Evolutionary conservation across 192 early-diverging fungal species (phyloP).

Genomic region (Coemansia sp.): DNA sequence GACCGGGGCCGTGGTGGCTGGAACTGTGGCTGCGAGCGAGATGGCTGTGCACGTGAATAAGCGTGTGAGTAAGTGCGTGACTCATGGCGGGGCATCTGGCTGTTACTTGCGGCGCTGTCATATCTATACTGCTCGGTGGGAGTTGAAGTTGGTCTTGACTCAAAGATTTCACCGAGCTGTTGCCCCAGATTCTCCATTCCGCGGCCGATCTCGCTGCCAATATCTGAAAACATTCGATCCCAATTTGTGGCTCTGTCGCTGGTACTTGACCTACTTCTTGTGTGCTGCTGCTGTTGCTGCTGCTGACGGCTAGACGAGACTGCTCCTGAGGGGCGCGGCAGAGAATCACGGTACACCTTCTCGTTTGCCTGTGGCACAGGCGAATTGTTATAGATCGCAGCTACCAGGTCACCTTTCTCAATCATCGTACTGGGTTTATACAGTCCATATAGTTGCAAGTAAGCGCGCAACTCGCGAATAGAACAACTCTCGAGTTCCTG

Average conservation of each 20-base stretch:
- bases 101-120: neutral
- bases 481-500: conserved; percentile 20
- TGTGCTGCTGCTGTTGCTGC: conserved; percentile 6
- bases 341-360: conserved; percentile 25
- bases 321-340: conserved; percentile 33
- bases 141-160: neutral
- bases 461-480: conserved; percentile 43
- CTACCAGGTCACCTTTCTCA: conserved; percentile 47
- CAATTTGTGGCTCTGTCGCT: conserved; percentile 12
- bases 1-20: conserved; percentile 24
- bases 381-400: conserved; percentile 37
- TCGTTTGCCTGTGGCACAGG: conserved; percentile 48
- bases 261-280: neutral
- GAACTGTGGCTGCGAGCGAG: conserved; percentile 11
- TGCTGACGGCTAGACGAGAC: conserved; percentile 4
- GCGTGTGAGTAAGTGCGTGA: conserved; percentile 28
- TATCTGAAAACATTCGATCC: conserved; percentile 45
- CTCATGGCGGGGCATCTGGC: neutral
- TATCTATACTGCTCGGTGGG: neutral
- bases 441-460: conserved; percentile 37
- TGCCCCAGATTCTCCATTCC: conserved; percentile 36
- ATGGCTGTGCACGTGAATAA: conserved; percentile 3
- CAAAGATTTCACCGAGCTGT: conserved; percentile 19
- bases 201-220: conserved; percentile 44
- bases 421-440: conserved; percentile 40